A percentile compares a stretch with the other conserved stretches of the same genome.
phyloP scores from a whole-genome alignment of 352 stramenopile species.

The Lagenidium sp. region DNA sequence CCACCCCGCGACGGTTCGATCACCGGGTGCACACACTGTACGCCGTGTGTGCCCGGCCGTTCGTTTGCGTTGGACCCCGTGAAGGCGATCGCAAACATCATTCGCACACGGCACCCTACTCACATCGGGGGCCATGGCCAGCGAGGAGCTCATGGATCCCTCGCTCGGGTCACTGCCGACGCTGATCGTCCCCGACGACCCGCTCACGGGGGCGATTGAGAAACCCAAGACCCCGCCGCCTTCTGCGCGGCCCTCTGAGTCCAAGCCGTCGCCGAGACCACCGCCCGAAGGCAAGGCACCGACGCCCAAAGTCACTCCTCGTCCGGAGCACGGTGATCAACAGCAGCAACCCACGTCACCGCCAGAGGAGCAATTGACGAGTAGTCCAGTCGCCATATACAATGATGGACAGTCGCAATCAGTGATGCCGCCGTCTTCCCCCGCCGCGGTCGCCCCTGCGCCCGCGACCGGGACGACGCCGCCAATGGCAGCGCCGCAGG shows the following conservation, averaged over 20 bases:
- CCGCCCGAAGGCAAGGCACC: too few relatives aligned
- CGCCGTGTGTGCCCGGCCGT: neutral
- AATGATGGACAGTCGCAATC: too few relatives aligned
- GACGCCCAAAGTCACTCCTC: too few relatives aligned
- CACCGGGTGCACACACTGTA: too few relatives aligned
- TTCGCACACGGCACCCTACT: too few relatives aligned
- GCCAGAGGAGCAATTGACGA: neutral
- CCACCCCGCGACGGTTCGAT: neutral
- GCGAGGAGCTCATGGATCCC: conserved; percentile 9
- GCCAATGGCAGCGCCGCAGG: neutral
- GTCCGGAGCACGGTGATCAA: neutral
- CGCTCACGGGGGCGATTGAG: conserved; percentile 51
- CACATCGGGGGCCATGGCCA: neutral
- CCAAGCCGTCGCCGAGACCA: too few relatives aligned
- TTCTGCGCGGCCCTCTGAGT: conserved; percentile 1
- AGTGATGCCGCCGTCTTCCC: neutral
- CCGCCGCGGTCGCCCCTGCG: neutral
- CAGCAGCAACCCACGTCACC: neutral
- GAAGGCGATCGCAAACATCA: neutral
- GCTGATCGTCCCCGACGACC: conserved; percentile 64
- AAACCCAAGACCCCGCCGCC: conserved; percentile 36
- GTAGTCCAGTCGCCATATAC: neutral
- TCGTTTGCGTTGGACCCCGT: neutral
- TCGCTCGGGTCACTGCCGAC: conserved; percentile 37
- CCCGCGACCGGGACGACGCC: neutral